Evolutionary conservation across 805 yeast genomes (phyloP).

Genomic region (Metschnikowia drakensbergensis): DNA sequence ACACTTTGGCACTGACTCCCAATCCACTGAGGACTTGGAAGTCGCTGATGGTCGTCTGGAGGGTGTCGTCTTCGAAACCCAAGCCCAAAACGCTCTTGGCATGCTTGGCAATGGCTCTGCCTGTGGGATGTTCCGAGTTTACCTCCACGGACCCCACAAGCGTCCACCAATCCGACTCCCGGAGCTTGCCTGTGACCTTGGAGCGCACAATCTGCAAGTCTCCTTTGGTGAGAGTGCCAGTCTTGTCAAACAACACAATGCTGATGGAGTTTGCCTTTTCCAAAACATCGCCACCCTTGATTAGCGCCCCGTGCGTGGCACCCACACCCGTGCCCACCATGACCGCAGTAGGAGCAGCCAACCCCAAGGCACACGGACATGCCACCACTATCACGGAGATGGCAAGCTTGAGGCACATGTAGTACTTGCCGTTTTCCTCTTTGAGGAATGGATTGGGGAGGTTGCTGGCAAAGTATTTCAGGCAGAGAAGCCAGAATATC

Average conservation of each 20-base stretch:
- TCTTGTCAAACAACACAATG: constrained; percentile 82
- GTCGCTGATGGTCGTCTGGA: constrained; percentile 28
- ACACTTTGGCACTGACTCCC: constrained; percentile 42
- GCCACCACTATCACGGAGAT: constrained; percentile 95
- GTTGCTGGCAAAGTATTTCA: constrained; percentile 15
- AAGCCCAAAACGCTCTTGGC: constrained; percentile 26
- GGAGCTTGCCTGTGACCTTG: constrained; percentile 5
- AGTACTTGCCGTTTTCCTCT: constrained; percentile 52
- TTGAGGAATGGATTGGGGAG: constrained; percentile 48
- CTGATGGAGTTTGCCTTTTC: constrained; percentile 66
- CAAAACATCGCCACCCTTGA: constrained; percentile 88
- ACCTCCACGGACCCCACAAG: constrained; percentile 57
- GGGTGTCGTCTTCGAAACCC: constrained; percentile 29
- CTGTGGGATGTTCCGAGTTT: constrained; percentile 86
- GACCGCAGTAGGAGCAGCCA: constrained; percentile 97
- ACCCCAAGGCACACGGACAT: constrained; percentile 96
- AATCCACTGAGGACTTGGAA: constrained; percentile 41
- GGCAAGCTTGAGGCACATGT: constrained; percentile 70
- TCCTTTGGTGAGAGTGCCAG: constrained; percentile 93
- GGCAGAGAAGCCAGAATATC: constrained; percentile 35
- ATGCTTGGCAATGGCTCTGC: constrained; percentile 56
- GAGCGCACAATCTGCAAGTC: constrained; percentile 46
- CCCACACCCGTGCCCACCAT: constrained; percentile 99
- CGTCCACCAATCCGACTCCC: constrained; percentile 44
- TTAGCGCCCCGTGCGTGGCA: constrained; percentile 81